Percentiles rank a stretch among this genome's conserved stretches.
Conservation (phyloP, 208 protist genomes). For the Borovskyia barvae region DNA sequence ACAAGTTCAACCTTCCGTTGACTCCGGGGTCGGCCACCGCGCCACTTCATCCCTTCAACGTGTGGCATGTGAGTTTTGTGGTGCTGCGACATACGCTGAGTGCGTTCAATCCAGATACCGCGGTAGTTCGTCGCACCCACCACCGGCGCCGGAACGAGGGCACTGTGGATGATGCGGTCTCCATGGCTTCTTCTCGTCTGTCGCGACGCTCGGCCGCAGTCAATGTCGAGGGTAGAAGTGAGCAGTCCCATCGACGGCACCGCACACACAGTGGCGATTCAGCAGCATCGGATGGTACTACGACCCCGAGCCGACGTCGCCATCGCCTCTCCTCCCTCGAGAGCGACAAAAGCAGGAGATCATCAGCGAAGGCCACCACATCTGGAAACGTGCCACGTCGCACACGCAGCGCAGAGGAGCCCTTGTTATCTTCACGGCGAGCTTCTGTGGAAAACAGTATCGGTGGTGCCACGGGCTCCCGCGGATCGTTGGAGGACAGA, state of each 20-base stretch:
- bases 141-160: neutral
- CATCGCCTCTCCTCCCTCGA: conserved; percentile 8
- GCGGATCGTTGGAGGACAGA: neutral
- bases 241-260: conserved; percentile 6
- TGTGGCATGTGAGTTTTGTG: conserved; percentile 29
- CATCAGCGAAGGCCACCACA: neutral
- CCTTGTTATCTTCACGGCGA: conserved; percentile 7
- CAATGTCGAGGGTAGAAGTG: neutral
- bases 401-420: conserved; percentile 29
- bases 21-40: conserved; percentile 26
- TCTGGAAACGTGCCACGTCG: conserved; percentile 1
- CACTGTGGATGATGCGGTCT: conserved; percentile 10
- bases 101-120: conserved; percentile 57
- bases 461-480: neutral
- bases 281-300: too few relatives aligned
- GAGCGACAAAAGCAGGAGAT: conserved; percentile 4
- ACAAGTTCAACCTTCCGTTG: conserved; percentile 16
- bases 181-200: conserved; percentile 19
- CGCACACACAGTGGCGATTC: conserved; percentile 7
- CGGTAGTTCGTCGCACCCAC: conserved; percentile 45
- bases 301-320: neutral
- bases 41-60: conserved; percentile 57
- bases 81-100: conserved; percentile 40
- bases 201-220: conserved; percentile 12
- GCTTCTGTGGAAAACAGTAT: neutral